A percentile compares a stretch with the other conserved stretches of the same genome.
phyloP scores from a whole-genome alignment of 2,329 filamentous ascomycete genomes.

The Beauveria sp. region DNA sequence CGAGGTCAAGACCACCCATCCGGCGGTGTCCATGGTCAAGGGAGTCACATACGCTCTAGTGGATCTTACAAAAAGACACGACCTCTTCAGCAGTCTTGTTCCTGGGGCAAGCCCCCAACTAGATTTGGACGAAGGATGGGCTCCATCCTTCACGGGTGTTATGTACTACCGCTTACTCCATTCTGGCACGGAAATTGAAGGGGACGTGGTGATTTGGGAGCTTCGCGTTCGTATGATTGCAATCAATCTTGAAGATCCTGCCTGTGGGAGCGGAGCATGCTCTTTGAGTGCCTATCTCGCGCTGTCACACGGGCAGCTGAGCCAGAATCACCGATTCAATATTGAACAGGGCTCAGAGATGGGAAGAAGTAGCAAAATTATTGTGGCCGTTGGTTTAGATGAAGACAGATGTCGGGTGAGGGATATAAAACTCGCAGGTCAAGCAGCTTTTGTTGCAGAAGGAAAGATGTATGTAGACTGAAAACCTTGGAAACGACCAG shows the following conservation, averaged over 20 bases:
- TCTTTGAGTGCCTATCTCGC: background rate
- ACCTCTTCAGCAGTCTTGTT: no score
- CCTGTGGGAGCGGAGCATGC: background rate
- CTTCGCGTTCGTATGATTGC: background rate
- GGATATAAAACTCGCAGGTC: background rate
- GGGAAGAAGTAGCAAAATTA: no score
- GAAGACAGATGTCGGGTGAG: background rate
- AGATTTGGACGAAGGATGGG: no score
- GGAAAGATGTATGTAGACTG: background rate
- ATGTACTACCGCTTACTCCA: no score
- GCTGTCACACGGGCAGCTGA: background rate
- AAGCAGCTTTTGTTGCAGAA: background rate
- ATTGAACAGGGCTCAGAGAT: no score
- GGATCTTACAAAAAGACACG: no score
- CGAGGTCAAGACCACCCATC: background rate
- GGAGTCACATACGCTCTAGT: background rate
- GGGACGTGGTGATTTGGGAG: background rate
- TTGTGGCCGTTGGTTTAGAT: no score
- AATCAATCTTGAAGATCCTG: background rate
- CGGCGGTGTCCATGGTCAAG: background rate
- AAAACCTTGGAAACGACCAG: background rate
- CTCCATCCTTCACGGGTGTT: no score
- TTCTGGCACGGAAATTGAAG: no score
- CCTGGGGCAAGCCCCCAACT: no score
- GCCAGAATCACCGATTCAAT: no score